phyloP scores from a whole-genome alignment of 2,329 filamentous ascomycete species.

The Didymellaceae sp. region DNA sequence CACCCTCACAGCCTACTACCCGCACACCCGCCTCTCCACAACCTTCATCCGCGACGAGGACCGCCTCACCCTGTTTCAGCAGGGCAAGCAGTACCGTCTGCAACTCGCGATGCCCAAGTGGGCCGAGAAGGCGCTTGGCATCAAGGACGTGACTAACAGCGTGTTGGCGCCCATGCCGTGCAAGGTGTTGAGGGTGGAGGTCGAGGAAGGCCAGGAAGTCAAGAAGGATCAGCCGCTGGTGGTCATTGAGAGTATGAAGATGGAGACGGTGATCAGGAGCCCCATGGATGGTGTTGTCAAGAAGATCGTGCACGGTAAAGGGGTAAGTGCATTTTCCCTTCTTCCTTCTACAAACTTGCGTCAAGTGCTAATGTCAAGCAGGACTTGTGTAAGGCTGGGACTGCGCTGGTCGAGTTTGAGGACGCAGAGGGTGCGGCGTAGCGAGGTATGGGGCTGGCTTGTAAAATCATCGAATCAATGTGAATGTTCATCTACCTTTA shows the following conservation, averaged over 20 bases:
- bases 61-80: constrained; percentile 79
- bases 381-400: constrained; percentile 55
- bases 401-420: constrained; percentile 46
- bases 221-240: constrained; percentile 86
- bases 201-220: constrained; percentile 79
- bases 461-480: too few relatives aligned
- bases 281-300: constrained; percentile 57
- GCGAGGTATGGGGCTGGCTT: too few relatives aligned
- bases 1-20: constrained; percentile 77
- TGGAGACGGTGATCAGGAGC: constrained; percentile 62
- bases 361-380: constrained; percentile 19
- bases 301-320: constrained; percentile 57
- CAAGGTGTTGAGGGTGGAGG: constrained; percentile 90
- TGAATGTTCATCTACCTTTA: too few relatives aligned
- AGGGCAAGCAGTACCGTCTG: constrained; percentile 64
- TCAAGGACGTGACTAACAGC: constrained; percentile 80
- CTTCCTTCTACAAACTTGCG: background rate
- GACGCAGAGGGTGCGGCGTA: constrained; percentile 27
- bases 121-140: constrained; percentile 85
- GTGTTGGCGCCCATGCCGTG: constrained; percentile 96
- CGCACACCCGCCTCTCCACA: constrained; percentile 77
- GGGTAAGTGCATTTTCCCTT: constrained; percentile 42
- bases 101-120: constrained; percentile 69
- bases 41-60: constrained; percentile 72
- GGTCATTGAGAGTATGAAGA: constrained; percentile 66